Conservation (phyloP, 2,329 filamentous ascomycete genomes). For the Diaporthe nobilis region DNA sequence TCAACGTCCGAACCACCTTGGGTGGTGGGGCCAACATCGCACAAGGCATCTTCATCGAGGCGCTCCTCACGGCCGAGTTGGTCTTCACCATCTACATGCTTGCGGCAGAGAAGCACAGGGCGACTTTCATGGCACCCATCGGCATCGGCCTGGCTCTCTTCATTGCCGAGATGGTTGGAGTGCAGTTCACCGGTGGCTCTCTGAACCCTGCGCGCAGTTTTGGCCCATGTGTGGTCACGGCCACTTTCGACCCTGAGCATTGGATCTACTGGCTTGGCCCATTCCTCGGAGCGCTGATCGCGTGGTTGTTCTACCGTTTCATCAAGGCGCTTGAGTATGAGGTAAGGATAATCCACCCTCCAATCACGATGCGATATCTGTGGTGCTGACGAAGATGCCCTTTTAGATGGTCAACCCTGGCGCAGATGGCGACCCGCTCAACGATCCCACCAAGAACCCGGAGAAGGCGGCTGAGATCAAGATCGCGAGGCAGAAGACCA, state of each 20-base stretch:
- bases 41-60: conserved; percentile 76
- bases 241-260: conserved; percentile 59
- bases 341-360: conserved; percentile 2
- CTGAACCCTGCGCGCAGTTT: conserved; percentile 67
- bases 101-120: conserved; percentile 80
- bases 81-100: conserved; percentile 78
- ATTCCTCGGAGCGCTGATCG: conserved; percentile 62
- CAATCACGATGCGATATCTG: not conserved
- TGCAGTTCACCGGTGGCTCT: conserved; percentile 63
- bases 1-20: conserved; percentile 69
- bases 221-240: conserved; percentile 61
- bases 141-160: conserved; percentile 81
- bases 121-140: conserved; percentile 78
- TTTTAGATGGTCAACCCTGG: conserved; percentile 61
- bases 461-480: conserved; percentile 53
- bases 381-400: not conserved
- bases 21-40: conserved; percentile 63
- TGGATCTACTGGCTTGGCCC: conserved; percentile 72
- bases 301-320: conserved; percentile 63
- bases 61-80: conserved; percentile 75
- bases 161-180: conserved; percentile 63
- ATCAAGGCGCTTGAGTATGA: conserved; percentile 67
- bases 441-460: conserved; percentile 60
- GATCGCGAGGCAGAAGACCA: conserved; percentile 35
- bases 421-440: conserved; percentile 59